A percentile compares a stretch with the other conserved stretches of the same genome.
phyloP scores from a whole-genome alignment of 305 asterid genomes.

The Caryopteris hybrid region DNA sequence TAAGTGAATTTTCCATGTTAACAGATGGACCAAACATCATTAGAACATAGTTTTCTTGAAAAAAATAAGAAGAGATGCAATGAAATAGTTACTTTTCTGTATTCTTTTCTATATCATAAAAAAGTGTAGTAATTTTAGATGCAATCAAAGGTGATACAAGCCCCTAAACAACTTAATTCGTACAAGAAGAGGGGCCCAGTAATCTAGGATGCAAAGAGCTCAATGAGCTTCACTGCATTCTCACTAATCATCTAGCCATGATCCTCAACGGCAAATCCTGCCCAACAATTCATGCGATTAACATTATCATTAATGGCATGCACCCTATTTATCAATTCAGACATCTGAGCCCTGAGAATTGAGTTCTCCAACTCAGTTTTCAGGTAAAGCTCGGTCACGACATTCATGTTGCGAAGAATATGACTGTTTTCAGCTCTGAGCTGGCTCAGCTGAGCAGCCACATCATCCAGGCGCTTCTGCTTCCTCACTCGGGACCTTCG shows the following conservation, averaged over 20 bases:
- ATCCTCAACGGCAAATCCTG: background rate
- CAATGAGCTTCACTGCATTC: too few species aligned
- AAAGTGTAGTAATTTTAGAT: too few species aligned
- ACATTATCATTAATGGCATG: slow-evolving; percentile 20
- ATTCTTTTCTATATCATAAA: too few species aligned
- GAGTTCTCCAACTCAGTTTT: slow-evolving; percentile 43
- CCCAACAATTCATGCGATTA: background rate
- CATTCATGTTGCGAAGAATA: slow-evolving; percentile 22
- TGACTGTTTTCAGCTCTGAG: slow-evolving; percentile 32
- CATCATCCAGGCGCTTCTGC: slow-evolving; percentile 44
- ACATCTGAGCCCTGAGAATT: slow-evolving; percentile 38
- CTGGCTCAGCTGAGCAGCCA: slow-evolving; percentile 26
- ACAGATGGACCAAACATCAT: too few species aligned
- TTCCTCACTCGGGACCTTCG: slow-evolving; percentile 49
- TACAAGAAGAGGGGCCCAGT: too few species aligned
- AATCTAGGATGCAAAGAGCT: too few species aligned
- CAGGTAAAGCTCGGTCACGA: slow-evolving; percentile 25
- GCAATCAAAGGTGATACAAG: too few species aligned
- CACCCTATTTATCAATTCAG: slow-evolving; percentile 35
- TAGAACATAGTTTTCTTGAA: too few species aligned
- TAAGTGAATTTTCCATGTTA: too few species aligned
- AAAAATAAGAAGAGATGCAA: too few species aligned
- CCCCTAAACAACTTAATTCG: too few species aligned
- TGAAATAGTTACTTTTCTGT: too few species aligned
- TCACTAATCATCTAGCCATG: background rate